phyloP scores from a whole-genome alignment of 164 flowering plant genomes.

The Akebia trifoliata region DNA sequence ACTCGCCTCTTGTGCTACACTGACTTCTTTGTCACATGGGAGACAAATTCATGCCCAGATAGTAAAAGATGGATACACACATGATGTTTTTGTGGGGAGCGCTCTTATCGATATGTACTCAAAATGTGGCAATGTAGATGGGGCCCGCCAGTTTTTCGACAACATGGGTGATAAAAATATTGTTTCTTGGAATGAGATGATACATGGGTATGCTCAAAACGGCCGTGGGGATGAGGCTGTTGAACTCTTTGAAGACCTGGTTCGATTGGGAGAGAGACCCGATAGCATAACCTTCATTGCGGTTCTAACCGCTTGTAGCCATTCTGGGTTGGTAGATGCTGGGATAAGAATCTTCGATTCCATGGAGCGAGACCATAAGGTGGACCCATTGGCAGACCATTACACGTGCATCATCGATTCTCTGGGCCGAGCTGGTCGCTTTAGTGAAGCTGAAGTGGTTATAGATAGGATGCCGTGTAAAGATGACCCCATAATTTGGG shows the following conservation, averaged over 20 bases:
- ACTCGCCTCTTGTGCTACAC: slow-evolving; percentile 50
- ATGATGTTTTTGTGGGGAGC: slow-evolving; percentile 68
- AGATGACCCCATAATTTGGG: slow-evolving; percentile 77
- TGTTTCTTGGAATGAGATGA: slow-evolving; percentile 86
- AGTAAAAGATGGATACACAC: slow-evolving; percentile 41
- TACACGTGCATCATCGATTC: slow-evolving; percentile 64
- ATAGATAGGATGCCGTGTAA: slow-evolving; percentile 52
- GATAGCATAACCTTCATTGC: slow-evolving; percentile 66
- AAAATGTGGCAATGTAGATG: slow-evolving; percentile 64
- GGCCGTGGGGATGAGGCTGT: slow-evolving; percentile 67
- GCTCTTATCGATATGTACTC: slow-evolving; percentile 64
- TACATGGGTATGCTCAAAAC: slow-evolving; percentile 83
- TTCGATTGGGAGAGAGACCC: slow-evolving; percentile 45
- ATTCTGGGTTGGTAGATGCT: slow-evolving; percentile 63
- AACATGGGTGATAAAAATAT: slow-evolving; percentile 46
- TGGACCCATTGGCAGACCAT: slow-evolving; percentile 62
- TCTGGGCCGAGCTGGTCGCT: slow-evolving; percentile 69
- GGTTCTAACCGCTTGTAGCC: slow-evolving; percentile 82
- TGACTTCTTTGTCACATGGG: slow-evolving; percentile 50
- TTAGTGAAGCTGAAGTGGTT: slow-evolving; percentile 57
- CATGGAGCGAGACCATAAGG: slow-evolving; percentile 46
- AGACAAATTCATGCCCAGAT: slow-evolving; percentile 51
- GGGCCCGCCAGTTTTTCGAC: slow-evolving; percentile 47
- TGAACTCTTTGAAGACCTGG: slow-evolving; percentile 49
- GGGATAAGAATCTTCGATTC: slow-evolving; percentile 58